Evolutionary conservation across 345 rosid species (phyloP).

Genomic region (Eucalyptus shirleyi): DNA sequence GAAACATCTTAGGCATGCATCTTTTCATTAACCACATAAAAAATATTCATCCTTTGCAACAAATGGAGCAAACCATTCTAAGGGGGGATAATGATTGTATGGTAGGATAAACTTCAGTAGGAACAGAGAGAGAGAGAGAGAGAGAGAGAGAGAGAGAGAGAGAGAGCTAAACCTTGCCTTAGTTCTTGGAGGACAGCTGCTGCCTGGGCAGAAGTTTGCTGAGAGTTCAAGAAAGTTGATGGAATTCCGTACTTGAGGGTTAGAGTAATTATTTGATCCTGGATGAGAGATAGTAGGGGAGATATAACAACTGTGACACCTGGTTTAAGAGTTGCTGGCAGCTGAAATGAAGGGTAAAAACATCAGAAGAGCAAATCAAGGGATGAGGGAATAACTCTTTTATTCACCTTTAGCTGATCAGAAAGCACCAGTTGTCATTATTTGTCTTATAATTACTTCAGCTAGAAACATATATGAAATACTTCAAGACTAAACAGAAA

Average conservation of each 20-base stretch:
- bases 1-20: neutral
- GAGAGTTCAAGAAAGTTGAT: constrained; percentile 83
- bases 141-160: too few relatives aligned
- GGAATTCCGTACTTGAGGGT: constrained; percentile 85
- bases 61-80: neutral
- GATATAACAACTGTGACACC: constrained; percentile 88
- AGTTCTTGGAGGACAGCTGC: constrained; percentile 73
- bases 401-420: neutral
- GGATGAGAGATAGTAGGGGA: constrained; percentile 86
- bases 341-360: constrained; percentile 24
- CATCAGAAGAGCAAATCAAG: neutral
- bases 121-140: neutral
- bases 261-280: constrained; percentile 83
- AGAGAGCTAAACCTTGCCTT: constrained; percentile 35
- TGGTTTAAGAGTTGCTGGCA: constrained; percentile 76
- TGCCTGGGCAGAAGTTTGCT: constrained; percentile 74
- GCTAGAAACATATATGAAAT: neutral
- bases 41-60: neutral
- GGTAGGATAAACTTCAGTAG: neutral
- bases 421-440: neutral
- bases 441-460: neutral
- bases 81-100: neutral
- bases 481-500: neutral
- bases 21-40: neutral
- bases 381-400: neutral